Base-by-base conservation (phyloP, 2,329 filamentous ascomycete genomes). In the Thelonectria discophora region DNA sequence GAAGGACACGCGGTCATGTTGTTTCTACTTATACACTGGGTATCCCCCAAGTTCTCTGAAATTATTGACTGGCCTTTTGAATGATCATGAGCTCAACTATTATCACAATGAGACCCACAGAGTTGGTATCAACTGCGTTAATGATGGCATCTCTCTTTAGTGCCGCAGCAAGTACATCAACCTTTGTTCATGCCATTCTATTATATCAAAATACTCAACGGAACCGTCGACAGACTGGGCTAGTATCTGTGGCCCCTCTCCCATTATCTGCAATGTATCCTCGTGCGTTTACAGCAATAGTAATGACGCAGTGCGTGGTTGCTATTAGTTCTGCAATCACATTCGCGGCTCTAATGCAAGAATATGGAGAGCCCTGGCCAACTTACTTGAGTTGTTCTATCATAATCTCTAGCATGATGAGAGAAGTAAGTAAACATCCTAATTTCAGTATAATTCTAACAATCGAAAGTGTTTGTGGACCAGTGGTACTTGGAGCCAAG, bases 21-120 rank as follows among this genome's bases (percentile, higher is more conserved):
- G 27, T 50, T 30, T 50, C 47, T 50, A 50, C 39, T 50, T 50
- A 50, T 50, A 50, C 47, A 2, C n/a, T 30, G 18, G 30, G 47
- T 18, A 50, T 50, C 27, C 30, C 46, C 47, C 30, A 37, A 50
- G 13, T 50, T n/a, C 34, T 5, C 43, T 21, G 10, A 24, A 5
- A 21, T 21, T 46, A 10, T 21, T 46, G n/a, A 46, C 32, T 9
- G 8, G 32, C 5, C 32, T 34, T 3, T 13, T 34, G 32, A 34
- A 34, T 34, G 32, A 34, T 13, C 32, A 34, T 34, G 8, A 34
- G 32, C 32, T 34, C 32, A 34, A 34, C 32, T 34, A 34, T 48
- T 32, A 17, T 32, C 45, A 48, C n/a, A n/a, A 48, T 32, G 45
- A 47, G 43, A 27, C 43, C 20, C 43, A 47, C 43, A 47, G 24